These are phyloP conservation scores for Fusarium annulatum DNA, from an alignment of 2,329 filamentous ascomycete species.

Conservation along the genomic window DNA sequence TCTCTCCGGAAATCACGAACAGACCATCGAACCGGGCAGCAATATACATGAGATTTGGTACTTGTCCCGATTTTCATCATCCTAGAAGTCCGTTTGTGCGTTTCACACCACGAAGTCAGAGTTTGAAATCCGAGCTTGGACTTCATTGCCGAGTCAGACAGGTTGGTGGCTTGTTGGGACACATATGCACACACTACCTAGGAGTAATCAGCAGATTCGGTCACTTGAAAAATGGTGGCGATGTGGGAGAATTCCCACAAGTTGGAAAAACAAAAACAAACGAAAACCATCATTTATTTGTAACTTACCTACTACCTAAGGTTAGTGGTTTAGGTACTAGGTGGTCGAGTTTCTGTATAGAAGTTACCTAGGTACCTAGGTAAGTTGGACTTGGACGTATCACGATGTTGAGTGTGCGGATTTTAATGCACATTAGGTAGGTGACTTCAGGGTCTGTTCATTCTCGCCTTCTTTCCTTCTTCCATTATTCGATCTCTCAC, in stretches of 20 bases:
- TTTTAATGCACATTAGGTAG: background rate
- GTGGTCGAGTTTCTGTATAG: background rate
- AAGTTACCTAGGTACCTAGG: too few species aligned
- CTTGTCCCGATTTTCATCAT: constrained; percentile 5
- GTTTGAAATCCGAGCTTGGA: constrained; percentile 12
- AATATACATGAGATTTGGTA: background rate
- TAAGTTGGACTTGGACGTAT: background rate
- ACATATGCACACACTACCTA: background rate
- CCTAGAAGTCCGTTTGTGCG: background rate
- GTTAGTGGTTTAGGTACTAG: background rate
- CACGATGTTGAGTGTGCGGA: background rate
- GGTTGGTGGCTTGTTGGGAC: background rate
- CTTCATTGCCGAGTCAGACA: background rate
- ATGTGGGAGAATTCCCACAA: background rate
- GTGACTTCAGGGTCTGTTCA: constrained; percentile 14
- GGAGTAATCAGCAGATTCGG: background rate
- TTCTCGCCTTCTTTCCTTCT: constrained; percentile 7
- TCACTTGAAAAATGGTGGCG: background rate
- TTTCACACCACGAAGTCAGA: background rate
- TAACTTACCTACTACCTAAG: background rate
- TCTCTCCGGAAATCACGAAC: background rate
- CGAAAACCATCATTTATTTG: background rate
- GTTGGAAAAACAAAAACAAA: background rate
- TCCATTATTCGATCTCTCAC: constrained; percentile 10
- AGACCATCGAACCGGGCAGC: background rate